Base-by-base conservation (phyloP, 75 land plant species). In the Cryptomeria japonica region DNA sequence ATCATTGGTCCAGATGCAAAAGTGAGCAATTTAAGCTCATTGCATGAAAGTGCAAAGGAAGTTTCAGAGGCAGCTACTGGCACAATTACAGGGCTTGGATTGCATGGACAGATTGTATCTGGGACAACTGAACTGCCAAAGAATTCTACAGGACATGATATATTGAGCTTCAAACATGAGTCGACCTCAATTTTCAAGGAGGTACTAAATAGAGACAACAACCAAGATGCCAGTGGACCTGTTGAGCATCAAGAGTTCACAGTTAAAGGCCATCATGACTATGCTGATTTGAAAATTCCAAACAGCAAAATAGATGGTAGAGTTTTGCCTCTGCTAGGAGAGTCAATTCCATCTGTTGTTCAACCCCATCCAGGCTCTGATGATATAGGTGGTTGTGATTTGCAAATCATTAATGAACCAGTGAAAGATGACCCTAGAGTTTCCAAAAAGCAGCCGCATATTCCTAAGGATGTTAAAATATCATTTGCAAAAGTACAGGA, bases 401-500 rank as follows among this genome's bases (percentile, higher is more conserved):
- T 18, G 80, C 25, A 37, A 38, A 78, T 7, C 25, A 38, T 78
- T 9, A 78, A 78, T 78, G 38, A 78, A 37, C 19, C 25, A 38
- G 19, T 39, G 38, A 78, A 78, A 78, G 25, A 38, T 37, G 42
- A 78, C 2, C 39, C 39, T 78, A 22, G 4, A 78, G 15, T 78
- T 78, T 37, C 28, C 25, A 22, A 18, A 78, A 22, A 78, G 44
- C 2, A 39, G 14, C 80, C 16, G 39, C 6, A 78, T 18, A 78
- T 78, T 78, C 38, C 39, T 37, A 5, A 78, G 41, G 80, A 18
- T 37, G 8, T 78, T 13, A 39, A 78, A 39, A 38, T 18, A 78
- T 78, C 80, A 78, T 39, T 78, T 78, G 80, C 41, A 22, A 78
- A 78, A 38, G 28, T 28, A 25, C 83, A 80, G 84, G 46, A 79